Percentiles rank a stretch among this genome's conserved stretches.
phyloP scores from a whole-genome alignment of 2,329 filamentous ascomycete species.

The Trichophyton mentagrophytes region DNA sequence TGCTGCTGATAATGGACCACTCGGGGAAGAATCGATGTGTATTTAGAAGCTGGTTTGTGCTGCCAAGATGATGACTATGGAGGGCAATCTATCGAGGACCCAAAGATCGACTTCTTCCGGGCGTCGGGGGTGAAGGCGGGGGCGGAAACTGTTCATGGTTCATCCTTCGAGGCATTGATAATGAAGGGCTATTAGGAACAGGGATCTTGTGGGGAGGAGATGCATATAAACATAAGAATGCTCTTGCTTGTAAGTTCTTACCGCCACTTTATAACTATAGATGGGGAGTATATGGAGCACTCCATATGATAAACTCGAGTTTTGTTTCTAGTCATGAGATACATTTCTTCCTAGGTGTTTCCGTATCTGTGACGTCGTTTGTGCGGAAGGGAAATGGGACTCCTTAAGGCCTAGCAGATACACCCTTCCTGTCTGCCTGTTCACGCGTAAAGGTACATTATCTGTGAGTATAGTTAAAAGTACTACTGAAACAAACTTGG shows the following conservation, averaged over 20 bases:
- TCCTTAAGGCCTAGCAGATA: too few species aligned
- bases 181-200: background rate
- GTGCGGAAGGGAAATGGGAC: too few species aligned
- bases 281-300: background rate
- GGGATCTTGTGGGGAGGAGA: background rate
- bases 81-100: background rate
- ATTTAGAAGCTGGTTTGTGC: slow-evolving; percentile 2
- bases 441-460: too few species aligned
- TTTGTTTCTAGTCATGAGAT: background rate
- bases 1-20: background rate
- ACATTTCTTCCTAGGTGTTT: background rate
- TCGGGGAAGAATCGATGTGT: slow-evolving; percentile 10
- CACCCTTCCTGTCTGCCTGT: too few species aligned
- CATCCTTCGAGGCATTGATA: background rate
- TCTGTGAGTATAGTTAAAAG: background rate
- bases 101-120: background rate
- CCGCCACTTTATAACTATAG: background rate
- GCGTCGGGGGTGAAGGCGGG: background rate
- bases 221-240: background rate
- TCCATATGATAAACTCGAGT: background rate
- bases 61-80: background rate
- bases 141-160: background rate
- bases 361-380: too few species aligned
- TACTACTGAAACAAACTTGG: background rate
- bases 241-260: background rate